Evolutionary conservation across 2,329 filamentous ascomycete genomes (phyloP), one percentile per base, ranked within the genome.

Genomic region (Fusarium liriodendri): DNA sequence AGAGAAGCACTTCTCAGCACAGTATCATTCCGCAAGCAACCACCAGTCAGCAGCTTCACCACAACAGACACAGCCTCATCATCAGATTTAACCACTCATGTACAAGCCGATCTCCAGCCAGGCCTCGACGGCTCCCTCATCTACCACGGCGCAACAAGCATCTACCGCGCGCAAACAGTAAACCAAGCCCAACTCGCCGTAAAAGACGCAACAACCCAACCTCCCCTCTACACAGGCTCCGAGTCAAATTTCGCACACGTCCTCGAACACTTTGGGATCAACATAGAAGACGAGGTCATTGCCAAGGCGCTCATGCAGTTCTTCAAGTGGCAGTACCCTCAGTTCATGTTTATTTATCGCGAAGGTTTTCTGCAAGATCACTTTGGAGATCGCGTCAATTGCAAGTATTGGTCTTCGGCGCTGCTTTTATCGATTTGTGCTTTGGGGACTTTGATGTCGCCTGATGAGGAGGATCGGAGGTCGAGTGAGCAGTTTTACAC

Each of bases 311-410:
- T 80, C 1, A 57, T 73, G 25, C 69, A 73, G 2, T 80, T 80
- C 55, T 80, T 80, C 66, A 72, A 67, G n/a, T 78, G 74, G 71
- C 78, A 80, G 55, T 80, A 79, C 32, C 77, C 78, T 6, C 73
- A 80, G n/a, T 80, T 80, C 69, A 79, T 80, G 75, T 80, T 80
- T 50, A 75, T 80, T 3, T 80, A 80, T 32, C 76, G 79, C 0
- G 79, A 80, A 25, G 77, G 76, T 0, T 80, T 80, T n/a, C 62
- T 80, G 2, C 55, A 61, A 10, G 78, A 79, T n/a, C 74, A 80
- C 27, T 76, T 77, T 27, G 66, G 71, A 7, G 60, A 71, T 20
- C 59, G 67, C 0, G 38, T 60, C 1, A 42, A 52, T 9, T 72
- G 77, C 25, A 80, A 76, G 50, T 80, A 80, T n/a, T 80, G 79